Percentiles rank a stretch among this genome's conserved stretches.
These are phyloP conservation scores for Plasmopara muralis DNA, from an alignment of 352 stramenopile species.

Conservation along the genomic window DNA sequence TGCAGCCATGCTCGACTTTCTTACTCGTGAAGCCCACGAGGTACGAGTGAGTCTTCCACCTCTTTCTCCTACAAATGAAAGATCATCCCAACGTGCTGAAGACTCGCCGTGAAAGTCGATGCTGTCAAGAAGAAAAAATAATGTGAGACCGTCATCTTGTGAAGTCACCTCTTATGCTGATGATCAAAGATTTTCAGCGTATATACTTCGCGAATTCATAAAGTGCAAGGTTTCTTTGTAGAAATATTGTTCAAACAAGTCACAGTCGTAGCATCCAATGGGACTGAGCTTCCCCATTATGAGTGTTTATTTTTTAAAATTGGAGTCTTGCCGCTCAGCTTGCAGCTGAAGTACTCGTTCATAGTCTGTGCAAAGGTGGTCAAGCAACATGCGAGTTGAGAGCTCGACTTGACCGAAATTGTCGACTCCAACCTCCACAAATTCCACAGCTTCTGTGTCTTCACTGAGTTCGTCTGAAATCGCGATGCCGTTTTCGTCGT, in stretches of 20 bases:
- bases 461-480: slow-evolving; percentile 6
- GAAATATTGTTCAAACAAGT: too few species aligned
- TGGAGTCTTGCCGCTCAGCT: slow-evolving; percentile 6
- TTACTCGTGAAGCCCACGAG: slow-evolving; percentile 66
- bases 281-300: neutral
- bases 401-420: slow-evolving; percentile 70
- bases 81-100: slow-evolving; percentile 28
- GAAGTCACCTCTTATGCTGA: too few species aligned
- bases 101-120: slow-evolving; percentile 31
- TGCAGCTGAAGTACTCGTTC: slow-evolving; percentile 47
- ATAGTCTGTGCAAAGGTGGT: slow-evolving; percentile 83
- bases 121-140: neutral
- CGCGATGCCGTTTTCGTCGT: slow-evolving; percentile 2
- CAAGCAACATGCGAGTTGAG: slow-evolving; percentile 77
- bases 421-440: slow-evolving; percentile 57
- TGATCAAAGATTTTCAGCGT: too few species aligned
- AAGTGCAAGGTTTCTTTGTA: too few species aligned
- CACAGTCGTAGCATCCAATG: too few species aligned
- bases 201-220: too few species aligned
- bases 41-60: slow-evolving; percentile 77
- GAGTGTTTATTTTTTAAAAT: neutral
- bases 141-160: too few species aligned
- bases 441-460: slow-evolving; percentile 31
- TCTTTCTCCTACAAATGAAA: slow-evolving; percentile 52
- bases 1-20: slow-evolving; percentile 63